Conservation (phyloP, 2,329 filamentous ascomycete genomes). For the Fusarium incarnatum region DNA sequence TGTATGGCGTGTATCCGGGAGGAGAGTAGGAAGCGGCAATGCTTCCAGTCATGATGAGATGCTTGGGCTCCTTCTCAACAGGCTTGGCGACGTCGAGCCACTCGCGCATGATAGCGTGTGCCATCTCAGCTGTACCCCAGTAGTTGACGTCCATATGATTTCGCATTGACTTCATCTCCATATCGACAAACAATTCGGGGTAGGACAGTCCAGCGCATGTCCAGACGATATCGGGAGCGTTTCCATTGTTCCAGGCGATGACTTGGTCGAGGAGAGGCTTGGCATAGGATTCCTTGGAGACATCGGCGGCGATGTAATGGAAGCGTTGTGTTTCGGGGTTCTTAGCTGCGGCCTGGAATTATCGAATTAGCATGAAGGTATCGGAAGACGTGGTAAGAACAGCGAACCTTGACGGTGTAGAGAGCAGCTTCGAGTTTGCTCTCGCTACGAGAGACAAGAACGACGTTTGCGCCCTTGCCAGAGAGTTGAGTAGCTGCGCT, state of each 20-base stretch:
- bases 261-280: conserved; percentile 76
- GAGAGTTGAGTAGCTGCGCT: conserved; percentile 79
- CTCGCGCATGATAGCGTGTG: conserved; percentile 78
- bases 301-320: conserved; percentile 84
- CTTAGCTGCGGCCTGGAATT: conserved; percentile 71
- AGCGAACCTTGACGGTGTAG: conserved; percentile 69
- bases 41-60: conserved; percentile 90
- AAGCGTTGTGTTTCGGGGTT: conserved; percentile 79
- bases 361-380: conserved; percentile 6
- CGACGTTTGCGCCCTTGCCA: conserved; percentile 84
- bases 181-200: conserved; percentile 83
- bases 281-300: conserved; percentile 77
- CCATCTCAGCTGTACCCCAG: conserved; percentile 87
- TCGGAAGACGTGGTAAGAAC: neutral
- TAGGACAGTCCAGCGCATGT: conserved; percentile 82
- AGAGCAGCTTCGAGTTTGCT: conserved; percentile 79
- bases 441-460: conserved; percentile 84
- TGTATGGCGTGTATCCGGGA: conserved; percentile 85
- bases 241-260: conserved; percentile 80
- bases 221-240: conserved; percentile 87
- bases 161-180: conserved; percentile 72
- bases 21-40: conserved; percentile 80
- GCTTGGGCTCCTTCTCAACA: conserved; percentile 66
- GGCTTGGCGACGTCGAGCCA: conserved; percentile 72
- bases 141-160: conserved; percentile 94